phyloP scores from a whole-genome alignment of 2,329 filamentous ascomycete genomes.

The Plenodomus tracheiphilus region DNA sequence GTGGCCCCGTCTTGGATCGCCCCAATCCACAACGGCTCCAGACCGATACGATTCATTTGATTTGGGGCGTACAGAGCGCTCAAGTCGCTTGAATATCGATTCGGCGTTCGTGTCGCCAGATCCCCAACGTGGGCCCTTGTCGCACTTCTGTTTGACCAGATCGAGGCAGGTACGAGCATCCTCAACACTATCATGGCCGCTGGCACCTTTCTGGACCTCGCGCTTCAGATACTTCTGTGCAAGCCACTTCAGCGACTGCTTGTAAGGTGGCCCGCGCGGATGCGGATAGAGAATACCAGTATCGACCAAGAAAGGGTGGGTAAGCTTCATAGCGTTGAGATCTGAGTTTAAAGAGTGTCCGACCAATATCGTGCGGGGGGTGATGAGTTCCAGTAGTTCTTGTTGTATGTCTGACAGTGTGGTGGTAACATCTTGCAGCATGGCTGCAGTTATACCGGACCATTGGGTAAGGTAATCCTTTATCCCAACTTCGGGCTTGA shows the following conservation, averaged over 20 bases:
- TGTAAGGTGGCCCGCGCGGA: slow-evolving; percentile 83
- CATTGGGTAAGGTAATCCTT: slow-evolving; percentile 85
- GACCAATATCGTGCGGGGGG: slow-evolving; percentile 72
- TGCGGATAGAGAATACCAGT: slow-evolving; percentile 90
- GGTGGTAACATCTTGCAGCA: slow-evolving; percentile 81
- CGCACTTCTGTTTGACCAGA: slow-evolving; percentile 92
- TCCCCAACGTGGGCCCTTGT: slow-evolving; percentile 87
- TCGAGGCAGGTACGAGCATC: slow-evolving; percentile 91
- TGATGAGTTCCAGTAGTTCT: slow-evolving; percentile 72
- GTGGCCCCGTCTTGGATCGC: slow-evolving; percentile 69
- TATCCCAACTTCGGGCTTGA: slow-evolving; percentile 87
- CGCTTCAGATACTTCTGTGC: slow-evolving; percentile 81
- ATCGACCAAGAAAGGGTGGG: slow-evolving; percentile 92
- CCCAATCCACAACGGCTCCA: slow-evolving; percentile 86
- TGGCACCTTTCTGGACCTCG: slow-evolving; percentile 81
- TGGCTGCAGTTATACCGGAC: slow-evolving; percentile 88
- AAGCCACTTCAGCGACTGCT: slow-evolving; percentile 88
- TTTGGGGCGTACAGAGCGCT: slow-evolving; percentile 55
- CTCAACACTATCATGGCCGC: slow-evolving; percentile 89
- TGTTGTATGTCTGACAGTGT: slow-evolving; percentile 81
- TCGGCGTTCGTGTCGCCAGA: slow-evolving; percentile 77
- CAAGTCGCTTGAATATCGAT: slow-evolving; percentile 84
- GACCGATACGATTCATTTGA: slow-evolving; percentile 43
- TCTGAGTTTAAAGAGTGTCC: slow-evolving; percentile 84
- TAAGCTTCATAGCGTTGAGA: slow-evolving; percentile 79